A percentile compares a stretch with the other conserved stretches of the same genome.
These are phyloP conservation scores for Phyllosticta capitalensis DNA, from an alignment of 2,329 filamentous ascomycete species.

Conservation along the genomic window DNA sequence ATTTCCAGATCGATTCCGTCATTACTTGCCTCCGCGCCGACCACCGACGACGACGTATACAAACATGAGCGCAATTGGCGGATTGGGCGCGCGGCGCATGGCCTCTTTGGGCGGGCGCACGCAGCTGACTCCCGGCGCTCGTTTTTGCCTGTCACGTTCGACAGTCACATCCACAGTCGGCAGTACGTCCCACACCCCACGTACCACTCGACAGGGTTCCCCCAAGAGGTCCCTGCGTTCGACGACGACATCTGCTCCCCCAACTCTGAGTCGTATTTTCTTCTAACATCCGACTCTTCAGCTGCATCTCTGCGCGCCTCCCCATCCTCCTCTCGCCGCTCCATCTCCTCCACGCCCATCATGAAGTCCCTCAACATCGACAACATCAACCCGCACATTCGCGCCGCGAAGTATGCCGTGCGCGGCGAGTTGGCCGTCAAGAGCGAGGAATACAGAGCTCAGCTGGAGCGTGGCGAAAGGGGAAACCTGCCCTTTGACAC, in stretches of 20 bases:
- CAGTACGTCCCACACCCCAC: background rate
- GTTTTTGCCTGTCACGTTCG: background rate
- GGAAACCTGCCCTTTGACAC: constrained; percentile 71
- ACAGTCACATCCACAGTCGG: background rate
- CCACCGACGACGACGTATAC: background rate
- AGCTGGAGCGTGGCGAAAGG: constrained; percentile 52
- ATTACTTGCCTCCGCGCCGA: background rate
- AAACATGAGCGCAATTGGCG: background rate
- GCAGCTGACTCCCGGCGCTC: background rate
- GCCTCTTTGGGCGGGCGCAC: background rate
- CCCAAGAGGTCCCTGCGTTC: background rate
- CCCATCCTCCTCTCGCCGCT: background rate
- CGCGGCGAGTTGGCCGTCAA: constrained; percentile 90
- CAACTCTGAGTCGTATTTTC: background rate
- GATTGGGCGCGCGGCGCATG: background rate
- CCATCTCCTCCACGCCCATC: constrained; percentile 4
- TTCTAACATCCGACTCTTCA: no score
- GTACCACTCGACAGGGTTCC: background rate
- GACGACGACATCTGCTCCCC: background rate
- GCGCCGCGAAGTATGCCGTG: constrained; percentile 87
- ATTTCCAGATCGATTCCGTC: background rate
- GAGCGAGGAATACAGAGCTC: constrained; percentile 80
- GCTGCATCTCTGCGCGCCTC: background rate
- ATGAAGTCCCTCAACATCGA: constrained; percentile 51
- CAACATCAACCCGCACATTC: constrained; percentile 88